Evolutionary conservation across 2,329 filamentous ascomycete species (phyloP), one percentile per base, ranked within the genome.

Genomic region (Colletotrichum higginsianum): DNA sequence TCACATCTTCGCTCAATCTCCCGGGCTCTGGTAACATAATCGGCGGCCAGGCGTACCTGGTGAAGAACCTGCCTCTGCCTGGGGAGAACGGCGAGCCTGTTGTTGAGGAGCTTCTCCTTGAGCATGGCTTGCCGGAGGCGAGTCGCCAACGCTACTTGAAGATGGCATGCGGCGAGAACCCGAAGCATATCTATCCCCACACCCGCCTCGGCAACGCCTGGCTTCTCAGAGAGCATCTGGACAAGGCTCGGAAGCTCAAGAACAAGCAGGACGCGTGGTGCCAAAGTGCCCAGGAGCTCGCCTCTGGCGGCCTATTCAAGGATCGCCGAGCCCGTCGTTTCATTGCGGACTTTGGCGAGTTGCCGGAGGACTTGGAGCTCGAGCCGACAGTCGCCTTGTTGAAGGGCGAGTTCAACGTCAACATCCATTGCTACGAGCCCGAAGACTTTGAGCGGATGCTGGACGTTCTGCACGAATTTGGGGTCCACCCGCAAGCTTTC

Each of bases 131-230:
- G 6, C 77, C 79, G 1, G 35, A 68, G 13, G 64, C 67, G 6
- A 75, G 80, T 23, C 78, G 81, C 12, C 75, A 73, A 11, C 72
- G 81, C 46, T 85, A 84, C 69, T 80, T 85, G 77, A 85, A 85
- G 74, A 84, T 85, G 80, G 84, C 83, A 0, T 83, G 83, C 67
- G 84, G 84, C 4, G 84, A 85, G 75, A 86, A 85, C 69, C 82
- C 83, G 12, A 81, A 79, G 64, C 42, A 68, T 0, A 70, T 78
- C 0, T 84, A 84, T 72, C 75, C 76, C 2, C 80, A 84, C 58
- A 81, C 79, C 7, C 79, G 83, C 18, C 81, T 84, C 74, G 83
- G 82, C 0, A 81, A 81, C 66, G 80, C 80, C 0, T 85, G 79
- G 77, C 75, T 79, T 5, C 76, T 85, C 44, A 75, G 84, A 12